A percentile compares a stretch with the other conserved stretches of the same genome.
Conservation (phyloP, 139 green algal genomes). For the Auxenochlorella pyrenoidosa region DNA sequence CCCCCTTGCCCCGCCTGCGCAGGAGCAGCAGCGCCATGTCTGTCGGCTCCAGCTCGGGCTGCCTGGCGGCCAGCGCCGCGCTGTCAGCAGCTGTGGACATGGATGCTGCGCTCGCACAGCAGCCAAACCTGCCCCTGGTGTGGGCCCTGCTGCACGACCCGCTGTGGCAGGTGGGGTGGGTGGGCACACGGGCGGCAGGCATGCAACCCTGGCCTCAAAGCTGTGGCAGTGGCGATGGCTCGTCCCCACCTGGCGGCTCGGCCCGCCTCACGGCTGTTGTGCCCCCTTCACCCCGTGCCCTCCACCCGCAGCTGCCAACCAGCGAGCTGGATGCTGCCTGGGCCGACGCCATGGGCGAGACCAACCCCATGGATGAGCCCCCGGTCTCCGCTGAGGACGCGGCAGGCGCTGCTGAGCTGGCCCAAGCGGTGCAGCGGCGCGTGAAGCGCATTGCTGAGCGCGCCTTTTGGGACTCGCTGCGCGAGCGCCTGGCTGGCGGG, state of each 20-base stretch:
- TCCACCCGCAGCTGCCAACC: slow-evolving; percentile 47
- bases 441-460: slow-evolving; percentile 71
- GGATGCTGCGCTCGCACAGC: not conserved
- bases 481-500: slow-evolving; percentile 24
- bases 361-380: slow-evolving; percentile 25
- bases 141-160: slow-evolving; percentile 83
- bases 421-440: slow-evolving; percentile 40
- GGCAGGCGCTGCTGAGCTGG: not conserved
- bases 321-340: slow-evolving; percentile 66
- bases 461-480: slow-evolving; percentile 71
- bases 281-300: not conserved
- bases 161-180: slow-evolving; percentile 37
- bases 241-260: too few relatives aligned
- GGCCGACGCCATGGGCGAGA: slow-evolving; percentile 51
- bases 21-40: slow-evolving; percentile 8
- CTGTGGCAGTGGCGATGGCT: too few relatives aligned
- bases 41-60: not conserved
- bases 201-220: not conserved
- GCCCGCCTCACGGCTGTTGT: too few relatives aligned
- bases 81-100: slow-evolving; percentile 5
- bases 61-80: not conserved
- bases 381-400: not conserved
- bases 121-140: slow-evolving; percentile 62
- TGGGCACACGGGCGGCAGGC: not conserved
- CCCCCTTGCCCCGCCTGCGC: not conserved